Evolutionary conservation across 192 early-diverging fungal species (phyloP).

Genomic region (Backusella morwellensis): DNA sequence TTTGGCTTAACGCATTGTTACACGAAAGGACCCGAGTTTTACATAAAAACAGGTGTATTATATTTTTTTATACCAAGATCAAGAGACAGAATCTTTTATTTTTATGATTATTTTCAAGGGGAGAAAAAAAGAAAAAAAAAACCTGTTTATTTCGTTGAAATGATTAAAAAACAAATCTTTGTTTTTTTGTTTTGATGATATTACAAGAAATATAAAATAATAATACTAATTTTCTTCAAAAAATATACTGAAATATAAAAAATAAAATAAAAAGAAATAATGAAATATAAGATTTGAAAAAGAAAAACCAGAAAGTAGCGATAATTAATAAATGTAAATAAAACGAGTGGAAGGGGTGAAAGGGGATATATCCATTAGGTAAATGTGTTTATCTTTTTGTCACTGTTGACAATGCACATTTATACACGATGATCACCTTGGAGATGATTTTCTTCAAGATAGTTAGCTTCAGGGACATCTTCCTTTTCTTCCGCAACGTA

Average conservation of each 20-base stretch:
- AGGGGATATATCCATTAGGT: neutral
- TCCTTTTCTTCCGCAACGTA: neutral
- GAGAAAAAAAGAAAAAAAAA: neutral
- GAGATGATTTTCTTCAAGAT: neutral
- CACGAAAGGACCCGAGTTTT: neutral
- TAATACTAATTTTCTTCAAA: neutral
- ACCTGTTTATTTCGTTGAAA: neutral
- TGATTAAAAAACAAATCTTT: neutral
- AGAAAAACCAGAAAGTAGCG: too few relatives aligned
- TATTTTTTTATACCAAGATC: neutral
- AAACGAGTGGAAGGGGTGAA: neutral
- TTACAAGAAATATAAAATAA: neutral
- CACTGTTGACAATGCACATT: neutral
- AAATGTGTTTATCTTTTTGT: neutral
- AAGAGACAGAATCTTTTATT: neutral
- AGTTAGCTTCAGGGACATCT: neutral
- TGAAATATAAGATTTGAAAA: neutral
- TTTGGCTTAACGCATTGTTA: neutral
- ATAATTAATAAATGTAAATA: neutral
- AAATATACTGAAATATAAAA: neutral
- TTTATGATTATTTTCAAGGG: neutral
- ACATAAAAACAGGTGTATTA: neutral
- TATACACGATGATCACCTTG: neutral
- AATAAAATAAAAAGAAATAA: neutral
- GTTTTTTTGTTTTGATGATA: neutral